Base-by-base conservation (phyloP, 805 yeast species). In the Saccharomycopsis microspora region DNA sequence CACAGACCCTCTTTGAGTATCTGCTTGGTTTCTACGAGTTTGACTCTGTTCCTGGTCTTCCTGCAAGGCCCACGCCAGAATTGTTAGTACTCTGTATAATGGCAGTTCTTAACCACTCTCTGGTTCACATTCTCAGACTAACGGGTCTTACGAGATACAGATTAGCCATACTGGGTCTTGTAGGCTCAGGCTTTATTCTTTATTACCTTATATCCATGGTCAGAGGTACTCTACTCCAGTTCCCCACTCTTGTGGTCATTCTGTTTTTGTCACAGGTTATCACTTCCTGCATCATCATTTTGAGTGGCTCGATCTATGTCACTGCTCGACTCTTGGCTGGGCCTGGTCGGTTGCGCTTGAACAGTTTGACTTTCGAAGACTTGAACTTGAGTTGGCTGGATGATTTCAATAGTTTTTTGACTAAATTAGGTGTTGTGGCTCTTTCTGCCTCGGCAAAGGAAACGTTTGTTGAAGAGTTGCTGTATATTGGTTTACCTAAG, bases 21-120 rank as follows among this genome's bases (percentile, higher is more conserved):
- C 81, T 90, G 3, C 60, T 82, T 10, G 85, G 86, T 8, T 82
- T 82, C 58, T 89, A 83, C 56, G 93, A 84, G 55, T 79, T 48
- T 39, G 44, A 51, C 31, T 19, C 19, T 19, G 19, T 19, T 19
- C 37, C 55, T 28, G 30, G n/a, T 5, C 27, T 19, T 7, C n/a
- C 28, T 27, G n/a, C 30, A 11, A 64, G 70, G 43, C 86, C 79
- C 33, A 72, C 79, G 1, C 72, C 68, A 43, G 85, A 71, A 57
- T 64, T 74, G 42, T 67, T 75, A 40, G 62, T 69, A 6, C 65
- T 78, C 3, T 70, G 80, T n/a, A 50, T 78, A 5, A 73, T 77
- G 56, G 79, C 82, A 50, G 60, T 82, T 1, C 47, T 70, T 0
- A 78, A 77, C 50, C 88, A 85, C 55, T 53, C 82, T 6, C 63